Percentiles rank a stretch among this genome's conserved stretches.
Evolutionary conservation across 257 asterid genomes (phyloP).

Genomic region (Solanum virginianum): DNA sequence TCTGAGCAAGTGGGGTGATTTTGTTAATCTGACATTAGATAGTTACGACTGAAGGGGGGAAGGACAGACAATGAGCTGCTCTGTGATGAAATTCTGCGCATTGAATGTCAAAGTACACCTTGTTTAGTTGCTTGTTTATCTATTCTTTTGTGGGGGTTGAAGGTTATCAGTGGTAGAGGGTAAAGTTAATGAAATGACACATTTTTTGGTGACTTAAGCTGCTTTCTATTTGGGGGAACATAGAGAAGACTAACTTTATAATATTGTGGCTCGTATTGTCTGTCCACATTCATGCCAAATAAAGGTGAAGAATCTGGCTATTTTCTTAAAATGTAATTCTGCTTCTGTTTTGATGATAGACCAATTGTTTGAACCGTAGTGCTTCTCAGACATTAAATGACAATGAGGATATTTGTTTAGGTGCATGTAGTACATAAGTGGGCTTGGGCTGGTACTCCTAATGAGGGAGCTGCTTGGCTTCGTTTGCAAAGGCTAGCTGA

Average conservation of each 20-base stretch:
- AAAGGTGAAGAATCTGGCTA: neutral
- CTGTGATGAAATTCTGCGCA: neutral
- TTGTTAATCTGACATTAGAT: neutral
- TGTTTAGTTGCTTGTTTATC: neutral
- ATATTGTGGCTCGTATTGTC: neutral
- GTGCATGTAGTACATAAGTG: conserved; percentile 89
- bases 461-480: conserved; percentile 97
- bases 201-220: neutral
- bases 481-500: conserved; percentile 80
- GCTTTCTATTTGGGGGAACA: neutral
- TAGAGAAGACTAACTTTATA: neutral
- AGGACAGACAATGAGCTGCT: neutral
- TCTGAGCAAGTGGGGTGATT: neutral
- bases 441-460: conserved; percentile 99
- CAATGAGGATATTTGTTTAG: conserved; percentile 22
- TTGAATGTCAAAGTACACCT: neutral
- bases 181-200: neutral
- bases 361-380: neutral
- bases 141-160: neutral
- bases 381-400: neutral
- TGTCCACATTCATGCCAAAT: neutral
- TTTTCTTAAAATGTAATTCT: neutral
- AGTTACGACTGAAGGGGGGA: neutral
- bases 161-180: neutral
- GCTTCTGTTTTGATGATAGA: neutral